Conservation (phyloP, 2,329 filamentous ascomycete species). For the Hypoxylon sp. region DNA sequence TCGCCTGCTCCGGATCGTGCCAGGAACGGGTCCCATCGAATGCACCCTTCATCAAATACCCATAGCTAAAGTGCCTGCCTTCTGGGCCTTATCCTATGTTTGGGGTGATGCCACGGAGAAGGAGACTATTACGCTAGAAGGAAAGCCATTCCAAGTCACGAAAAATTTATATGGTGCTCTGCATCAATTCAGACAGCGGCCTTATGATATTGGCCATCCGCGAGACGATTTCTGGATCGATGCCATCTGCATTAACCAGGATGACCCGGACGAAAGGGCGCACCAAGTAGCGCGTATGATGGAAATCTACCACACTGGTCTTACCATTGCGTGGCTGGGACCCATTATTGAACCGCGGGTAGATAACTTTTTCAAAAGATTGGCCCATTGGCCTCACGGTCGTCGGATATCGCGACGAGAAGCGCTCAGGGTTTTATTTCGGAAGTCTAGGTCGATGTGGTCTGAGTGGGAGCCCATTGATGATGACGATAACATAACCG, state of each 20-base stretch:
- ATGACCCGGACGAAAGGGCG: slow-evolving; percentile 28
- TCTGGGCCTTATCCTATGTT: slow-evolving; percentile 30
- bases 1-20: slow-evolving; percentile 35
- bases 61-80: slow-evolving; percentile 13
- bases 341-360: slow-evolving; percentile 3
- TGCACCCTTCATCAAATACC: slow-evolving; percentile 34
- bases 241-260: slow-evolving; percentile 40
- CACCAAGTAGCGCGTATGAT: slow-evolving; percentile 34
- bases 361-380: not conserved
- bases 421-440: slow-evolving; percentile 20
- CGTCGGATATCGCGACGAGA: not conserved
- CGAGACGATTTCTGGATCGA: slow-evolving; percentile 37
- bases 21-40: slow-evolving; percentile 27
- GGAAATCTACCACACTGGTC: slow-evolving; percentile 27
- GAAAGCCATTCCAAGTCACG: slow-evolving; percentile 12
- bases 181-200: slow-evolving; percentile 21
- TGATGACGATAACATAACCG: slow-evolving; percentile 13
- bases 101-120: slow-evolving; percentile 20
- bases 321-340: slow-evolving; percentile 34
- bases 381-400: no score
- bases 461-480: slow-evolving; percentile 13
- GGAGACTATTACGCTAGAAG: slow-evolving; percentile 21
- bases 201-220: slow-evolving; percentile 13
- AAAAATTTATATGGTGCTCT: slow-evolving; percentile 23
- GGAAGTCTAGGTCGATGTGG: slow-evolving; percentile 27